Evolutionary conservation across 2,329 filamentous ascomycete genomes (phyloP).

Genomic region (Aspergillus novofumigatus): DNA sequence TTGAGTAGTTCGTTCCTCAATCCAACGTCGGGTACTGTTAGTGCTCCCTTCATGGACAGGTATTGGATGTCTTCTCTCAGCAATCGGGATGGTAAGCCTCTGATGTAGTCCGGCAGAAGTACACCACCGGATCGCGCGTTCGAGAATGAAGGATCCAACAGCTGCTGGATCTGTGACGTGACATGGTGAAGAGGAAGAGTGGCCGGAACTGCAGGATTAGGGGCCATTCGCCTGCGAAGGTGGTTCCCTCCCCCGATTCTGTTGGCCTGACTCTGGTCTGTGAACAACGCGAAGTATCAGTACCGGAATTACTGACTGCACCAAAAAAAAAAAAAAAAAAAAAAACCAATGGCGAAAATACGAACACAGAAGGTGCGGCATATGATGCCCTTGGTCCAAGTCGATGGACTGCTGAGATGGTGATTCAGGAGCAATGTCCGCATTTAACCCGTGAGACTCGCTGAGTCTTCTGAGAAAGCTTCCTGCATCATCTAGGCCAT

Average conservation of each 20-base stretch:
- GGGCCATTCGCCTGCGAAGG: slow-evolving; percentile 42
- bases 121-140: slow-evolving; percentile 45
- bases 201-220: slow-evolving; percentile 39
- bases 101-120: slow-evolving; percentile 65
- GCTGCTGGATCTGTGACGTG: slow-evolving; percentile 33
- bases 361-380: slow-evolving; percentile 62
- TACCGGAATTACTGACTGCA: not conserved
- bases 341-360: slow-evolving; percentile 17
- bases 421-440: slow-evolving; percentile 33
- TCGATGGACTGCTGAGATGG: slow-evolving; percentile 46
- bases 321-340: too few relatives aligned
- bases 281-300: slow-evolving; percentile 7
- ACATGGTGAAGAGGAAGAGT: slow-evolving; percentile 34
- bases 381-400: slow-evolving; percentile 52
- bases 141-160: slow-evolving; percentile 43
- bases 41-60: slow-evolving; percentile 75
- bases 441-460: slow-evolving; percentile 25
- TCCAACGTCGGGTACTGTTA: slow-evolving; percentile 65
- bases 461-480: slow-evolving; percentile 25
- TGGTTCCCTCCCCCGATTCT: slow-evolving; percentile 48
- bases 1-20: slow-evolving; percentile 78
- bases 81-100: slow-evolving; percentile 72
- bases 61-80: slow-evolving; percentile 78
- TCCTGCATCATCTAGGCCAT: slow-evolving; percentile 32
- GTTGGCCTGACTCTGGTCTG: slow-evolving; percentile 30